Evolutionary conservation across 2,329 filamentous ascomycete species (phyloP).

Genomic region (Fusarium staphyleae): DNA sequence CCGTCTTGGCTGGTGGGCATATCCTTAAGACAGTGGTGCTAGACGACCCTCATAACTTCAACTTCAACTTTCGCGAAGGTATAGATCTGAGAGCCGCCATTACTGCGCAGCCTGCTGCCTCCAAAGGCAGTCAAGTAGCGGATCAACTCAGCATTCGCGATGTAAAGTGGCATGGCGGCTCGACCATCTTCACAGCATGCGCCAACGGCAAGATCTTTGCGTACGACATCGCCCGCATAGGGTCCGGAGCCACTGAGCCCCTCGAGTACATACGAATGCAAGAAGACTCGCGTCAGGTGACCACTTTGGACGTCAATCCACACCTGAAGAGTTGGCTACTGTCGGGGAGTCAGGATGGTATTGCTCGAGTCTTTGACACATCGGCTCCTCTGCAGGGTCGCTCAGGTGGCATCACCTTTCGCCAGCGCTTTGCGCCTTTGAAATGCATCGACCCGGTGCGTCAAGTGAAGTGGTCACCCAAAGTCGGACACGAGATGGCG

Average conservation of each 20-base stretch:
- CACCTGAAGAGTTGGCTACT: conserved; percentile 64
- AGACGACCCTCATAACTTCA: conserved; percentile 52
- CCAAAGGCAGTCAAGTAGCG: conserved; percentile 50
- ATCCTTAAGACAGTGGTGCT: conserved; percentile 67
- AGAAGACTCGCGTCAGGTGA: conserved; percentile 69
- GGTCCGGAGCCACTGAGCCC: conserved; percentile 52
- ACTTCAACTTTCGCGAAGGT: conserved; percentile 59
- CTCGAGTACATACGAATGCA: conserved; percentile 64
- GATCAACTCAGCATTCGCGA: conserved; percentile 71
- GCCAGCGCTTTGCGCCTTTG: conserved; percentile 52
- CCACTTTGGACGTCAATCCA: conserved; percentile 68
- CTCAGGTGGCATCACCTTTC: conserved; percentile 58
- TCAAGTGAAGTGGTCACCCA: conserved; percentile 71
- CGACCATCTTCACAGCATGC: conserved; percentile 68
- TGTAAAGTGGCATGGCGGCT: conserved; percentile 64
- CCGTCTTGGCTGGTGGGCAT: conserved; percentile 64
- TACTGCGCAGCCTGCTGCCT: conserved; percentile 51
- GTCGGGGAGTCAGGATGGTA: conserved; percentile 70
- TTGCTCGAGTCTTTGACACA: conserved; percentile 68
- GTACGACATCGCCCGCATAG: conserved; percentile 64
- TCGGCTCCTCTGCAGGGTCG: conserved; percentile 56
- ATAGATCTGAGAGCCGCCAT: conserved; percentile 66
- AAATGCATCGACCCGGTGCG: conserved; percentile 56
- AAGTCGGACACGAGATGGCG: conserved; percentile 67
- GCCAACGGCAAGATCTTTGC: conserved; percentile 70